A percentile compares a stretch with the other conserved stretches of the same genome.
Evolutionary conservation across 1,284 basidiomycete genomes (phyloP).

Genomic region (Amylostereum areolatum): DNA sequence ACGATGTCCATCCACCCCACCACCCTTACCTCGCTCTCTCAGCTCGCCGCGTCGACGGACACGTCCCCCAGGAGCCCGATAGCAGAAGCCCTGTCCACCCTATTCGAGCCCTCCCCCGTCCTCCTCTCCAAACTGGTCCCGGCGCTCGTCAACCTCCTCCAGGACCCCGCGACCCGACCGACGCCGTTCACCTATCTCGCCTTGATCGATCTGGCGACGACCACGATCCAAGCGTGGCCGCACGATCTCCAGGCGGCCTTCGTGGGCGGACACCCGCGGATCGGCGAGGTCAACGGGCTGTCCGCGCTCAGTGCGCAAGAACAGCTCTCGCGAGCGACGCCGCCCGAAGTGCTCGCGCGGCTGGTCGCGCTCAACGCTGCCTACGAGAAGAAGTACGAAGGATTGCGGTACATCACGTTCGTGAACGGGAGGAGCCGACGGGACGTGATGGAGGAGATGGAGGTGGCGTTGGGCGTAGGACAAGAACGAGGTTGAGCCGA

Average conservation of each 20-base stretch:
- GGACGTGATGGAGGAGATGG: constrained; percentile 75
- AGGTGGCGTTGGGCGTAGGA: constrained; percentile 49
- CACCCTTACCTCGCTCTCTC: too few species aligned
- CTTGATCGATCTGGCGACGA: constrained; percentile 57
- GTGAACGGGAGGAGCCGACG: constrained; percentile 79
- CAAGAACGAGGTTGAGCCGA: constrained; percentile 26
- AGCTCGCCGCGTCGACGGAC: constrained; percentile 8
- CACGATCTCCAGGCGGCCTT: constrained; percentile 58
- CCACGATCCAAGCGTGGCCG: constrained; percentile 52
- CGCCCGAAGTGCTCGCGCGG: constrained; percentile 61
- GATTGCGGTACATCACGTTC: constrained; percentile 84
- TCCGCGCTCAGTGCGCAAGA: constrained; percentile 73
- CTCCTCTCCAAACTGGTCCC: constrained; percentile 54
- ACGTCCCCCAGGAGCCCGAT: constrained; percentile 21
- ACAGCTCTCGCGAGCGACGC: constrained; percentile 57
- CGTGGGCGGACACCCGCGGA: constrained; percentile 80
- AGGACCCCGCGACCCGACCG: constrained; percentile 10
- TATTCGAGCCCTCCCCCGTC: constrained; percentile 70
- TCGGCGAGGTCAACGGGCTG: constrained; percentile 74
- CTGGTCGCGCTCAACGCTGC: constrained; percentile 65
- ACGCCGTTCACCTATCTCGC: constrained; percentile 41
- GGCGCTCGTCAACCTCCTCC: constrained; percentile 31
- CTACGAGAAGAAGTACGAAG: constrained; percentile 72
- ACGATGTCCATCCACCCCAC: too few species aligned
- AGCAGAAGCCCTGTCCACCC: constrained; percentile 38